phyloP scores from a whole-genome alignment of 148 eudicot genomes.

The Fallopia convolvulus region DNA sequence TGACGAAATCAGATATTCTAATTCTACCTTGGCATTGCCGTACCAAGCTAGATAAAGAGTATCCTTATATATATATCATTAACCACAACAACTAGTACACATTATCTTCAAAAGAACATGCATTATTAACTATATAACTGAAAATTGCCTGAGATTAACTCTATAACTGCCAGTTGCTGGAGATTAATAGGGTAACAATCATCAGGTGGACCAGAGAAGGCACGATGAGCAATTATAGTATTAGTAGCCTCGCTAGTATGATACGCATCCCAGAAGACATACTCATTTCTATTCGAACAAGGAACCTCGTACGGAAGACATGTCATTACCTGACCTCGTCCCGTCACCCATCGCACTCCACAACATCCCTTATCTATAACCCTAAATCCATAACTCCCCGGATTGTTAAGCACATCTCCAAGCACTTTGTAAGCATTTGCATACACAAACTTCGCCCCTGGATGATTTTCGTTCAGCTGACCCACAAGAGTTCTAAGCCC shows the following conservation, averaged over 20 bases:
- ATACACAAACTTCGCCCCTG: conserved; percentile 62
- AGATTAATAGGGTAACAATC: conserved; percentile 75
- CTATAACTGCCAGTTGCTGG: conserved; percentile 60
- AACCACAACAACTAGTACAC: no score
- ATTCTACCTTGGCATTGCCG: no score
- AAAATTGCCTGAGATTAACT: neutral
- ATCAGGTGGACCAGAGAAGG: conserved; percentile 46
- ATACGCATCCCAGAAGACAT: conserved; percentile 82
- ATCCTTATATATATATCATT: no score
- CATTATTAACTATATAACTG: no score
- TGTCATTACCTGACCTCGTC: conserved; percentile 52
- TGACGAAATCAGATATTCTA: no score
- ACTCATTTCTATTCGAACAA: conserved; percentile 53
- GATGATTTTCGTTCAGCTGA: conserved; percentile 50
- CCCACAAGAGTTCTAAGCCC: conserved; percentile 52
- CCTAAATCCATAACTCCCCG: conserved; percentile 49
- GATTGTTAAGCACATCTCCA: conserved; percentile 76
- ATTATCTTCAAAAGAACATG: no score
- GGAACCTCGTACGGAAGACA: conserved; percentile 51
- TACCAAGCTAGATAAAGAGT: no score
- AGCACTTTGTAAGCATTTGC: conserved; percentile 52
- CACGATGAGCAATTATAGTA: conserved; percentile 65
- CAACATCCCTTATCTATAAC: conserved; percentile 75
- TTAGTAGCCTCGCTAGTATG: conserved; percentile 77
- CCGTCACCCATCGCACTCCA: conserved; percentile 29